Conservation (phyloP, 2,329 filamentous ascomycete species). For the Fusarium nodosum region DNA sequence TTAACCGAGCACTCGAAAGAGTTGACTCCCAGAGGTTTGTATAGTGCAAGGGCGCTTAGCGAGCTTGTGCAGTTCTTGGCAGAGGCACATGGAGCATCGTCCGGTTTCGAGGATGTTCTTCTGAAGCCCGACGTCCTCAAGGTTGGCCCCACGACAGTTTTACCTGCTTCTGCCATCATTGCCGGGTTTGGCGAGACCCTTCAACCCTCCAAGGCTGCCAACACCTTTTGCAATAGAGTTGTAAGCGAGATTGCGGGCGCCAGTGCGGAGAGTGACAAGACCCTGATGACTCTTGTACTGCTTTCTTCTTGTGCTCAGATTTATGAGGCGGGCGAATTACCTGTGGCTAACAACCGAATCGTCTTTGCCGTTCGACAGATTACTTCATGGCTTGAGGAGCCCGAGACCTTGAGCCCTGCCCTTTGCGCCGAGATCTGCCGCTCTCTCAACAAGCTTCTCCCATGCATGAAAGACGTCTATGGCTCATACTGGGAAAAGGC, state of each 20-base stretch:
- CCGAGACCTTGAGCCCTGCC: slow-evolving; percentile 59
- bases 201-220: slow-evolving; percentile 62
- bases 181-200: slow-evolving; percentile 66
- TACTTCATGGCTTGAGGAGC: slow-evolving; percentile 75
- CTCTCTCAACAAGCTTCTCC: slow-evolving; percentile 73
- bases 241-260: slow-evolving; percentile 71
- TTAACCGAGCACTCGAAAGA: slow-evolving; percentile 60
- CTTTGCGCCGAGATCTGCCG: slow-evolving; percentile 68
- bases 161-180: slow-evolving; percentile 65
- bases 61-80: slow-evolving; percentile 63
- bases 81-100: slow-evolving; percentile 62
- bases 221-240: slow-evolving; percentile 70
- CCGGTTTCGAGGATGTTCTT: slow-evolving; percentile 63
- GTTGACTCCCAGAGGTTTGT: slow-evolving; percentile 61
- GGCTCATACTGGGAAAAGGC: slow-evolving; percentile 86
- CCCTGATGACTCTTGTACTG: slow-evolving; percentile 64
- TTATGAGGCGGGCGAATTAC: slow-evolving; percentile 66
- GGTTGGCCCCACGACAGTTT: slow-evolving; percentile 60
- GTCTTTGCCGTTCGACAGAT: slow-evolving; percentile 88
- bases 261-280: slow-evolving; percentile 59
- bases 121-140: slow-evolving; percentile 62
- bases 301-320: slow-evolving; percentile 66
- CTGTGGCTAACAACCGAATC: slow-evolving; percentile 75
- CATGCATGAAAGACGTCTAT: slow-evolving; percentile 84
- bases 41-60: slow-evolving; percentile 66